Base-by-base conservation (phyloP, 768 basidiomycete species). In the Leccinum truebloodii region DNA sequence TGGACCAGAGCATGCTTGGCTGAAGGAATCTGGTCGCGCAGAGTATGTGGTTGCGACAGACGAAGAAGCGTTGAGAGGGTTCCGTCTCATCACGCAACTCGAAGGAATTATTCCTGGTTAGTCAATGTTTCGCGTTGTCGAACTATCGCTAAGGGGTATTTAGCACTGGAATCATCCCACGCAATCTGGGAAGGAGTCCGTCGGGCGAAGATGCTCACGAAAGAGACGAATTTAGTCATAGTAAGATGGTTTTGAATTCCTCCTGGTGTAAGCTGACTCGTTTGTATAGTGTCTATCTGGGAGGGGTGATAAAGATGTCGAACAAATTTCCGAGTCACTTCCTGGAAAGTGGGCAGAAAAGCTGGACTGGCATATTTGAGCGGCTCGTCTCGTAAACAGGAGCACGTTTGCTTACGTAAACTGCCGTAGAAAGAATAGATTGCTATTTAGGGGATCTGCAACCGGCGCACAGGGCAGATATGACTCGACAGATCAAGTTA, bases 61-160 rank as follows among this genome's bases (percentile, higher is more conserved):
- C 69, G 94, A 97, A 74, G 82, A 99, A 67, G 94, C 94, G 6
- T 80, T 98, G 30, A 83, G 94, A 44, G 97, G 94, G 1, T 98
- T 99, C 84, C 80, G 94, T 59, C 80, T 94, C 77, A 82, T 89
- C 67, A 98, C 94, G 1, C 94, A 98, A 73, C 77, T 87, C 20
- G 96, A 99, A 77, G 97, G 97, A 18, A 98, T 99, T 67, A 98
- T 99, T 67, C 97, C 97, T 39, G 92, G 90, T 92, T 60, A 64
- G 83, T 71, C 16, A 3, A 18, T 52, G 14, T 49, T 4, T 7
- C 56, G 18, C 46, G n/a, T 39, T 13, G 20, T 52, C 52, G 30
- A 64, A 55, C 50, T 32, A 44, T 50, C 14, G 59, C 57, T 59
- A n/a, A 67, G 39, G 20, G 32, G 16, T 8, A 12, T 24, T 59